Base-by-base conservation (phyloP, 73 alveolate species). In the Breviolum minutum region DNA sequence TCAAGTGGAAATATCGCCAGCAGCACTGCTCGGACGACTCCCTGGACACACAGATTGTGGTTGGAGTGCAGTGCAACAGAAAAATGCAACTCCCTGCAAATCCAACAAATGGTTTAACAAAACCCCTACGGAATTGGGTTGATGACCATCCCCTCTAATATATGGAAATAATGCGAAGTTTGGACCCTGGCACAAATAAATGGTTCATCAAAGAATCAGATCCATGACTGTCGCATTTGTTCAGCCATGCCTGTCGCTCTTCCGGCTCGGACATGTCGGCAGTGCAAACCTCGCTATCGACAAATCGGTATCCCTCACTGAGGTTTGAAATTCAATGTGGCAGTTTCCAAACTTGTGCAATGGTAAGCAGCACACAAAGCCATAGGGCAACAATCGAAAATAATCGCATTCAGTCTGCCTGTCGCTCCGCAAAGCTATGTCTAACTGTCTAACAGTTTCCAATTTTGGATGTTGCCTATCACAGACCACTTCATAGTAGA, bases 381-480 rank as follows among this genome's bases (percentile, higher is more conserved):
- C 98, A 63, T 22, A 69, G 7, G 90, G 89, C 98, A 92, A 73
- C 16, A 80, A 73, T 80, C 79, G 48, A 40, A 92, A 92, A 66
- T 40, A 69, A 26, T 64, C 89, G 62, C 90, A 92, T 64, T 92
- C 98, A 2, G 98, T 92, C 66, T 63, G 74, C 98, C 98, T 92
- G 74, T 16, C n/a, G 14, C 24, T 2, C 16, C 0, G 89, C 19
- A 13, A 24, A 13, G 24, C 26, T 60, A 22, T 77, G 62, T 11
- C n/a, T n/a, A n/a, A n/a, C n/a, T 11, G 87, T 11, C 10, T 77
- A 22, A 14, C 30, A 76, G 86, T 6, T 22, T 76, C 40, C 8
- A 17, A 76, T 17, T 14, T 17, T 68, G n/a, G 77, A 2, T 17
- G 17, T 68, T 68, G 24, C n/a, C 24, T 68, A 14, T 68, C 1